Conservation (phyloP, 2,329 filamentous ascomycete genomes). For the Simplicillium sp. region DNA sequence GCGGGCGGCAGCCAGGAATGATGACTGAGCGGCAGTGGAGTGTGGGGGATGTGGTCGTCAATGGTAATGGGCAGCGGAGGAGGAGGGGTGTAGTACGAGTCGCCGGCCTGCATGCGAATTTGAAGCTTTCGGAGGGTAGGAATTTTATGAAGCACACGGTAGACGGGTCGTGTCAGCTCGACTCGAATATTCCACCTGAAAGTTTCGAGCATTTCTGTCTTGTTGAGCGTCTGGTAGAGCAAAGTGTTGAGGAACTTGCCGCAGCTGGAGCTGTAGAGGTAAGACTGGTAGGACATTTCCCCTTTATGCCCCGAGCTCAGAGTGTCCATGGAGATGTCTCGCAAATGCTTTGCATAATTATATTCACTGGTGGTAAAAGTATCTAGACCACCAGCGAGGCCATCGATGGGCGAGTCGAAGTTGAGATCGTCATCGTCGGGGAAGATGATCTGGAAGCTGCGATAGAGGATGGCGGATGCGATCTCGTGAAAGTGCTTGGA, state of each 20-base stretch:
- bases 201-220: conserved; percentile 42
- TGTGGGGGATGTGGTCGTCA: conserved; percentile 2
- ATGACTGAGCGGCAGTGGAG: conserved; percentile 1
- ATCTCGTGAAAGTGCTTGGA: conserved; percentile 48
- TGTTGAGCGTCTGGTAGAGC: conserved; percentile 45
- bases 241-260: conserved; percentile 57
- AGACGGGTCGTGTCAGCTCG: conserved; percentile 50
- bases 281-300: conserved; percentile 43
- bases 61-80: conserved; percentile 26
- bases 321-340: conserved; percentile 46
- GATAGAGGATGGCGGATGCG: conserved; percentile 49
- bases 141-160: conserved; percentile 45
- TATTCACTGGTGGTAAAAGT: conserved; percentile 55
- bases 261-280: conserved; percentile 44
- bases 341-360: conserved; percentile 50
- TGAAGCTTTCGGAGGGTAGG: conserved; percentile 42
- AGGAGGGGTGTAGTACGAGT: conserved; percentile 42
- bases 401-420: conserved; percentile 45
- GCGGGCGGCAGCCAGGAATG: conserved; percentile 15
- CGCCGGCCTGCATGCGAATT: conserved; percentile 48
- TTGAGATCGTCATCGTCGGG: conserved; percentile 46
- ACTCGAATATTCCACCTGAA: conserved; percentile 58
- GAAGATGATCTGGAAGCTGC: conserved; percentile 50
- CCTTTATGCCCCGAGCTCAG: conserved; percentile 40
- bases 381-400: conserved; percentile 47